Percentiles rank a stretch among this genome's conserved stretches.
phyloP scores from a whole-genome alignment of 345 rosid genomes.

The Dipteronia sinensis region DNA sequence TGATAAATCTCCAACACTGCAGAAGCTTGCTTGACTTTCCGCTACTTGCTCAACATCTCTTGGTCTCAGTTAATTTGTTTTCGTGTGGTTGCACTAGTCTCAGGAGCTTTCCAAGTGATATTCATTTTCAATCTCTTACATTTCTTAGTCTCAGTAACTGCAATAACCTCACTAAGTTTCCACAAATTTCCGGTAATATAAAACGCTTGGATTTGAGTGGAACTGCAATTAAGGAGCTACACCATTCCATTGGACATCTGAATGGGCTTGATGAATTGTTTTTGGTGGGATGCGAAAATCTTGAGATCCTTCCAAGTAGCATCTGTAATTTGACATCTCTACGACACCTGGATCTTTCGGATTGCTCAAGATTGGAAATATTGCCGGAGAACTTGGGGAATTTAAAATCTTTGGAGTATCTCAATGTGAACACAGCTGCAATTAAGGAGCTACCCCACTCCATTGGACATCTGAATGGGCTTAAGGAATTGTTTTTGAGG shows the following conservation, averaged over 20 bases:
- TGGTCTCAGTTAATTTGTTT: too few relatives aligned
- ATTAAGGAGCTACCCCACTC: too few relatives aligned
- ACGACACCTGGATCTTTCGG: too few relatives aligned
- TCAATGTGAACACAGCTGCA: too few relatives aligned
- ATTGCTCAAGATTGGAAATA: too few relatives aligned
- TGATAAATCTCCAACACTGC: background rate
- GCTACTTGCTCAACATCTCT: background rate
- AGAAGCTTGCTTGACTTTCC: background rate
- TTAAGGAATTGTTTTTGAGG: background rate
- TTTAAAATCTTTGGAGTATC: too few relatives aligned
- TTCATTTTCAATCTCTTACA: background rate
- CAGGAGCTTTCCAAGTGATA: background rate
- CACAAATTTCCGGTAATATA: background rate
- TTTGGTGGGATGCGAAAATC: too few relatives aligned
- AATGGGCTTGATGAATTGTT: background rate
- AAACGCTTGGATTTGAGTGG: background rate
- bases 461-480: background rate
- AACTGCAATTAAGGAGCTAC: background rate
- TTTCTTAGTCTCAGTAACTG: background rate
- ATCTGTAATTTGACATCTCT: too few relatives aligned
- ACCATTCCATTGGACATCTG: background rate
- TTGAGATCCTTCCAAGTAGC: too few relatives aligned
- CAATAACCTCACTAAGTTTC: background rate
- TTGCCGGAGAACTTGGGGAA: too few relatives aligned
- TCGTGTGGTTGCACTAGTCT: background rate